These are phyloP conservation scores for Berkeleyomyces basicola DNA, from an alignment of 2,329 filamentous ascomycete genomes.

Conservation along the genomic window DNA sequence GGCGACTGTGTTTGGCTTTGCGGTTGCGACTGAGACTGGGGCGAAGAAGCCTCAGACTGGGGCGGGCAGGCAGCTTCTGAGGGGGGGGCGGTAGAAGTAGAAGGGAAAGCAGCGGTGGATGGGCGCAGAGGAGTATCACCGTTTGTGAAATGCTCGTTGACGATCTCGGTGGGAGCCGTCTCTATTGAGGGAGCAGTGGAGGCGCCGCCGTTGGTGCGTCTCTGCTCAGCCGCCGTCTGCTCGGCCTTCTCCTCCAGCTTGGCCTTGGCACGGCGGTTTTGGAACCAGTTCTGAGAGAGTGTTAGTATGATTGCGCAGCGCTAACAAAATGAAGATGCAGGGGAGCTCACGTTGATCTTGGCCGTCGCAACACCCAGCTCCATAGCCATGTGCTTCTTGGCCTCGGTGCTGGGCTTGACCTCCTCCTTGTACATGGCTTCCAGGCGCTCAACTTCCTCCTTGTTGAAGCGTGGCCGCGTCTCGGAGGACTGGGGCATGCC, in stretches of 20 bases:
- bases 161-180: conserved; percentile 6
- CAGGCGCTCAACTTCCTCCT: conserved; percentile 41
- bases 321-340: not conserved
- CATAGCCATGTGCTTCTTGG: conserved; percentile 44
- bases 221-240: conserved; percentile 25
- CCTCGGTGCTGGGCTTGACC: conserved; percentile 45
- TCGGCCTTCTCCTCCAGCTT: conserved; percentile 45
- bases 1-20: not conserved
- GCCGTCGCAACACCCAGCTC: conserved; percentile 45
- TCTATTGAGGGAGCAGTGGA: conserved; percentile 17
- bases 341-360: conserved; percentile 39
- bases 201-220: conserved; percentile 17
- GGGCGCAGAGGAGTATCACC: conserved; percentile 22
- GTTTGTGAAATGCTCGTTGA: conserved; percentile 22
- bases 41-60: not conserved
- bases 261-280: conserved; percentile 47
- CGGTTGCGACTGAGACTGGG: not conserved
- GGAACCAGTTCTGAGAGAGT: conserved; percentile 45
- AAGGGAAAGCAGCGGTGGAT: conserved; percentile 22
- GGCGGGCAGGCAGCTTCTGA: conserved; percentile 11
- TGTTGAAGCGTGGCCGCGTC: conserved; percentile 37
- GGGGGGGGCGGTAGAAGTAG: not conserved
- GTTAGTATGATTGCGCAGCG: not conserved
- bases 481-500: conserved; percentile 20
- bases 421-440: conserved; percentile 48